Evolutionary conservation across 495 filamentous ascomycete species (phyloP).

Genomic region (Aspergillus cavernicola): DNA sequence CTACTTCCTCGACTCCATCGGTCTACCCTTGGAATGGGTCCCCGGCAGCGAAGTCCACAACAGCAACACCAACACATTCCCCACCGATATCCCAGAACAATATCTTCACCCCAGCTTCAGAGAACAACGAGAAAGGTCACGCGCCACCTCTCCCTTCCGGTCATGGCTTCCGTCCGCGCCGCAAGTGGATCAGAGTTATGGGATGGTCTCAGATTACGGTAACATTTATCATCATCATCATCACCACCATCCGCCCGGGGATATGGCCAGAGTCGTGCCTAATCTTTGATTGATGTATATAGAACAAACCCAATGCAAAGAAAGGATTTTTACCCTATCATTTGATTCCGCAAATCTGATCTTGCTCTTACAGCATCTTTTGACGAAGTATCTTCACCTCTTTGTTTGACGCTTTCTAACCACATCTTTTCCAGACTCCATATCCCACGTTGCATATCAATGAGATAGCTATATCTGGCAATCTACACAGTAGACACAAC

Average conservation of each 20-base stretch:
- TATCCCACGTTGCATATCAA: too few relatives aligned
- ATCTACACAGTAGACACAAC: too few relatives aligned
- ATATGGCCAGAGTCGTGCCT: neutral
- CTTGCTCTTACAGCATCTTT: too few relatives aligned
- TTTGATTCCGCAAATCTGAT: too few relatives aligned
- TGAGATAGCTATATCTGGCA: too few relatives aligned
- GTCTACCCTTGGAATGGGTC: constrained; percentile 37
- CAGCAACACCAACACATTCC: constrained; percentile 19
- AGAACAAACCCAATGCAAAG: neutral
- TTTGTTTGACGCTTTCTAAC: too few relatives aligned
- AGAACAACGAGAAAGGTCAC: neutral
- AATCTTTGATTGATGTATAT: neutral
- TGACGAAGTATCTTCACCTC: too few relatives aligned
- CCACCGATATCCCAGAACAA: constrained; percentile 23
- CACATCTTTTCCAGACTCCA: too few relatives aligned
- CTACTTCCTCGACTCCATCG: constrained; percentile 40
- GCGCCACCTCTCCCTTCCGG: constrained; percentile 37
- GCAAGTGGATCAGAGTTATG: constrained; percentile 27
- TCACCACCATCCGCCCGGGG: neutral
- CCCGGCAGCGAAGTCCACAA: constrained; percentile 20
- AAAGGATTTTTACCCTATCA: too few relatives aligned
- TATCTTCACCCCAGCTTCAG: constrained; percentile 1
- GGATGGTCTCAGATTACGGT: neutral
- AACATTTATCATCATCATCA: neutral
- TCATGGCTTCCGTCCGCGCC: constrained; percentile 41